Base-by-base conservation (phyloP, 176 grass and related monocot genomes). In the Panicum miliaceum region DNA sequence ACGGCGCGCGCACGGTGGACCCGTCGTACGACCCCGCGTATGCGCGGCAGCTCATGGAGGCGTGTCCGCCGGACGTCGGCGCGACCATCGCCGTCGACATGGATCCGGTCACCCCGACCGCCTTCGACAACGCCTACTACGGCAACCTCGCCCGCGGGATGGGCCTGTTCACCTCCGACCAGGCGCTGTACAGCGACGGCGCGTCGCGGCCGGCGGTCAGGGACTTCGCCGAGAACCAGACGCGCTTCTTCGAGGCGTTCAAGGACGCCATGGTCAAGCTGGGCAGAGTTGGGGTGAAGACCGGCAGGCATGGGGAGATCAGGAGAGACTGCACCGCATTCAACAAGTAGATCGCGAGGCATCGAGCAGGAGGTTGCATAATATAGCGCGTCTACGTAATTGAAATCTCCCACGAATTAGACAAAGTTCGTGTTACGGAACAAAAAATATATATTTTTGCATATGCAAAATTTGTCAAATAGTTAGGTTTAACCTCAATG, bases 91-190 rank as follows among this genome's bases (percentile, higher is more conserved):
- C 83, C 26, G 78, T 92, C 52, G 73, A 91, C 75, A 89, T 97
- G 86, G 95, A 97, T 73, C 83, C 90, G 12, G 45, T 77, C 80
- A 91, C 80, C 12, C 88, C 90, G 45, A 51, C 16, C 10, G 72
- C 83, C 26, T 94, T 97, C 73, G 95, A 97, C 69, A 89, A 89
- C 68, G 18, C 78, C 10, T 97, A 94, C 81, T 97, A 92, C 78
- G 14, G 66, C 66, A 90, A 82, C 72, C 85, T 97, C 8, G 80
- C 87, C 56, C 46, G 73, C 7, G 81, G 88, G 19, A 61, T 82
- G 29, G 92, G 91, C 15, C 76, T 94, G n/a, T 91, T 97, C 71
- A 65, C 61, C 38, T 94, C 94, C 6, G 94, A 97, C 50, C 51
- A 89, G 76, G 77, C 70, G 47, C 81, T 97, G 73, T 85, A 89